Base-by-base conservation (phyloP, 2,329 filamentous ascomycete species). In the Pleochaeta shiraiana region DNA sequence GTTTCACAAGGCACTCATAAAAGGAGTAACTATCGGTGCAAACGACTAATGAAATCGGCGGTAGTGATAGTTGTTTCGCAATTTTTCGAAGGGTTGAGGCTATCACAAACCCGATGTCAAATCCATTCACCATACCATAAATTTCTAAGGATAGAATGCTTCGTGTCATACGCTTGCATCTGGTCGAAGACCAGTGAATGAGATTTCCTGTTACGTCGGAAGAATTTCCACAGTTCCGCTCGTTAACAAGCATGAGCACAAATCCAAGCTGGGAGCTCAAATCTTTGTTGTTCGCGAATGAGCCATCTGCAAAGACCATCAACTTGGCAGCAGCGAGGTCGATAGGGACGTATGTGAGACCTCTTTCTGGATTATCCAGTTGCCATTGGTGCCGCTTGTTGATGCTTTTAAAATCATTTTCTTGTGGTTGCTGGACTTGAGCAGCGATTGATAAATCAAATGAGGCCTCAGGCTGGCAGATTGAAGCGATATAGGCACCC, bases 251-350 rank as follows among this genome's bases (percentile, higher is more conserved):
- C 14, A 55, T 33, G 4, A 64, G 11, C 5, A 34, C 31, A 26
- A 31, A 64, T 12, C 43, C 62, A 33, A 64, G 24, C 34, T 64
- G 43, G 14, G 43, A 64, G 14, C 21, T 31, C 19, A 60, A 14
- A n/a, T 60, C 57, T 24, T 34, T 33, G 24, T 60, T 60, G n/a
- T 24, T 60, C 11, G 57, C 62, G 30, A 64, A 64, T 16, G 39
- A 45, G 16, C 34, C 61, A 47, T 47, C 61, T 11, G 61, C 37
- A 63, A 63, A 63, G 6, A 64, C 62, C 9, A 64, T 28, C 19
- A 64, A 24, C 31, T 64, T 64, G 24, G 45, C 39, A 14, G 39
- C 26, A 21, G 43, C 19, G 11, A 50, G 24, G 43, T 50, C 43
- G 21, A 64, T 24, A 21, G 9, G 37, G 19, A 64, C 45, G 31